phyloP scores from a whole-genome alignment of 139 green algal genomes.

The Haematococcus lacustris region DNA sequence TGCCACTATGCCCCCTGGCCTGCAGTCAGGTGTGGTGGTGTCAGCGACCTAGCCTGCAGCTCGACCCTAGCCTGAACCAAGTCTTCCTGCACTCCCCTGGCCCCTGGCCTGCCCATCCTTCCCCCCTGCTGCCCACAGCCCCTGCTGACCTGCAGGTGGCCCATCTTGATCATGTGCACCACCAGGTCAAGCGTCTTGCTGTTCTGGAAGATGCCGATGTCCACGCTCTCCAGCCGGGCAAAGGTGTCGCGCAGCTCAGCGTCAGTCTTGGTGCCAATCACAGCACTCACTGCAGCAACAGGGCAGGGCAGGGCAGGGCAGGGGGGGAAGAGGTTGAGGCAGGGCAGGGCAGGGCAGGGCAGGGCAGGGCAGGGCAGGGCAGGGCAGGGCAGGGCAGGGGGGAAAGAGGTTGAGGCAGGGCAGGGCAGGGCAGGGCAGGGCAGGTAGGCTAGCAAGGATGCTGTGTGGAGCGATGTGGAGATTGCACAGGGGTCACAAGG shows the following conservation, averaged over 20 bases:
- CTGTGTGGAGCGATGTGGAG: no score
- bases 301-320: not conserved
- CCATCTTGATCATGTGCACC: constrained; percentile 60
- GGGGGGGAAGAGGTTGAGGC: not conserved
- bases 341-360: not conserved
- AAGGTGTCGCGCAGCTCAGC: constrained; percentile 65
- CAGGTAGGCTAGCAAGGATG: no score
- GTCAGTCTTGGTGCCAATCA: constrained; percentile 70
- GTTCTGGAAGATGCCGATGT: constrained; percentile 85
- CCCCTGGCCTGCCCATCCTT: not conserved
- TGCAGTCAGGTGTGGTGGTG: no score
- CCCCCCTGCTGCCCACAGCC: constrained; percentile 8
- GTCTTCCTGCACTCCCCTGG: no score
- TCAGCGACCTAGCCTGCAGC: no score
- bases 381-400: no score
- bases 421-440: no score
- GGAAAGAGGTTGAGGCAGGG: not conserved
- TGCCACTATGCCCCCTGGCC: no score
- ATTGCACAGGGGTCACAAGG: no score
- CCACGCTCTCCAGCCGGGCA: constrained; percentile 50
- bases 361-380: no score
- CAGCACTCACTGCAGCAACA: constrained; percentile 46
- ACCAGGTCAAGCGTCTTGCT: constrained; percentile 55
- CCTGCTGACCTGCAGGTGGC: constrained; percentile 58
- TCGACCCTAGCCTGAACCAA: no score